Percentiles rank a stretch among this genome's conserved stretches.
These are phyloP conservation scores for Fusarium sp. DNA, from an alignment of 2,329 filamentous ascomycete genomes.

Conservation along the genomic window DNA sequence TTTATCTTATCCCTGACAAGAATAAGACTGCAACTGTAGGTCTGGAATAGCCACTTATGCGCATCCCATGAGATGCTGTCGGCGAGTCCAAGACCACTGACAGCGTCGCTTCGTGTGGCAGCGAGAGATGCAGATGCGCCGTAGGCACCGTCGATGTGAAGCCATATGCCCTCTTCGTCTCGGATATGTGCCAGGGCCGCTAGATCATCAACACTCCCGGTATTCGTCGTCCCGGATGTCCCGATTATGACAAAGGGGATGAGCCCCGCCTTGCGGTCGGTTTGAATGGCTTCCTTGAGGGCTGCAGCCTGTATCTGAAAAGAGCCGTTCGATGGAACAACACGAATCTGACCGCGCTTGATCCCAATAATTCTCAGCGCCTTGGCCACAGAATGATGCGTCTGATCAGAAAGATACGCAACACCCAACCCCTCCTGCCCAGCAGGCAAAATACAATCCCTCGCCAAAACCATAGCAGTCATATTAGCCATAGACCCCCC, in stretches of 20 bases:
- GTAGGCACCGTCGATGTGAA: not conserved
- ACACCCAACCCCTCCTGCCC: not conserved
- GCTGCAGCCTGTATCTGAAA: not conserved
- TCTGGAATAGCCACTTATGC: not conserved
- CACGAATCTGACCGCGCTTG: not conserved
- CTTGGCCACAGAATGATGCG: not conserved
- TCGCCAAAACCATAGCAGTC: constrained; percentile 1
- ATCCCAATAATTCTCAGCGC: not conserved
- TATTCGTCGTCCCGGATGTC: not conserved
- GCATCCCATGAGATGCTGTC: constrained; percentile 1
- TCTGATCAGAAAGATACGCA: not conserved
- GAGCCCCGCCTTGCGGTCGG: not conserved
- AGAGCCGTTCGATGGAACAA: not conserved
- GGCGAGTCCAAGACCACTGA: not conserved
- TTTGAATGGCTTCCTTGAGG: not conserved
- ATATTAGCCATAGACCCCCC: not conserved
- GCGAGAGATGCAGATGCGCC: not conserved
- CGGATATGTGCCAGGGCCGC: not conserved
- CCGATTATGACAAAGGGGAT: not conserved
- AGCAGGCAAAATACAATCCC: not conserved
- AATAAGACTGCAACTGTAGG: not conserved
- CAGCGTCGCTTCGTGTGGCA: not conserved
- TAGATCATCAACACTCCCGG: not conserved
- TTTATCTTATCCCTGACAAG: not conserved
- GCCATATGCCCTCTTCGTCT: not conserved